Percentiles rank a stretch among this genome's conserved stretches.
Conservation (phyloP, 148 eudicot genomes). For the Bassia scoparia region DNA sequence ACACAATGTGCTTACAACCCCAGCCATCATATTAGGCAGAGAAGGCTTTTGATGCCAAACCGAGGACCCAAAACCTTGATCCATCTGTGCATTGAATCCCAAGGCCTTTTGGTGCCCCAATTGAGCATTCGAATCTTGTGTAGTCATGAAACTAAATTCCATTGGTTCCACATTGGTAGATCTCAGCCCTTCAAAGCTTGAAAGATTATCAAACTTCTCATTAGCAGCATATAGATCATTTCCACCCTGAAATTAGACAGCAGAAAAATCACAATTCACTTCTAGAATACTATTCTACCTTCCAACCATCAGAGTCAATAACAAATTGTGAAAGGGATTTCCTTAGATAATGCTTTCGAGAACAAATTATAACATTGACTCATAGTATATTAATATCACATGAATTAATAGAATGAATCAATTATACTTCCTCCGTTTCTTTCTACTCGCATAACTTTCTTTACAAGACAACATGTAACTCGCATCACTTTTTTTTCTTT, state of each 20-base stretch:
- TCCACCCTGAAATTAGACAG: slow-evolving; percentile 42
- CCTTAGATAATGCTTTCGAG: too few relatives aligned
- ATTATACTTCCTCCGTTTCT: too few relatives aligned
- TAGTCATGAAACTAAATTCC: slow-evolving; percentile 78
- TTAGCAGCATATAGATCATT: slow-evolving; percentile 43
- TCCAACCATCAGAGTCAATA: too few relatives aligned
- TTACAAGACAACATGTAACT: too few relatives aligned
- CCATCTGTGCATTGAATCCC: slow-evolving; percentile 47
- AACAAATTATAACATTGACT: too few relatives aligned
- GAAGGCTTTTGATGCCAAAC: slow-evolving; percentile 70
- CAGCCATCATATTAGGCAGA: slow-evolving; percentile 42
- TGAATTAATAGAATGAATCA: too few relatives aligned
- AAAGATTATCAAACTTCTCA: slow-evolving; percentile 43
- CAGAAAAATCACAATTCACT: not conserved
- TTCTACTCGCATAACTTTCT: too few relatives aligned
- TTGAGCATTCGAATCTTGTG: slow-evolving; percentile 51
- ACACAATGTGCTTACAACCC: slow-evolving; percentile 47
- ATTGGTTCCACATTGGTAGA: slow-evolving; percentile 59
- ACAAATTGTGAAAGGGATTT: too few relatives aligned
- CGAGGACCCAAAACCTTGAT: slow-evolving; percentile 59
- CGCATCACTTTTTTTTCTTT: too few relatives aligned
- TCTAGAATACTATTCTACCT: not conserved
- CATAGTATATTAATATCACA: too few relatives aligned
- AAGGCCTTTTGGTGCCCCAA: slow-evolving; percentile 53
- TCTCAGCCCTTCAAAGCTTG: slow-evolving; percentile 50